phyloP scores from a whole-genome alignment of 225 moss, liverwort and hornwort genomes.

The Takakia lepidozioides region DNA sequence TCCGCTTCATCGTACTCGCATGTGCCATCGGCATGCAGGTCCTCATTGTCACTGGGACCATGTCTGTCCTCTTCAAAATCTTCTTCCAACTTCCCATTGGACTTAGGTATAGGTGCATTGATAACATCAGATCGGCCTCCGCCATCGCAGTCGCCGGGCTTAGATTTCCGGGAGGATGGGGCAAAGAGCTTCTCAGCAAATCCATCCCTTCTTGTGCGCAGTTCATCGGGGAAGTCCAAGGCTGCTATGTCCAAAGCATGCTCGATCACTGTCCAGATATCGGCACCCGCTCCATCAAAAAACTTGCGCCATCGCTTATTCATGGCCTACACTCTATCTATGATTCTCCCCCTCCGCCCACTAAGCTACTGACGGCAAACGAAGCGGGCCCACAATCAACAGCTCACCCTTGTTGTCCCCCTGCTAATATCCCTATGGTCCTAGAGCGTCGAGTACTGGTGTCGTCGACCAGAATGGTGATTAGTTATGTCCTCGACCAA shows the following conservation, averaged over 20 bases:
- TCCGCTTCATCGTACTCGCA: slow-evolving; percentile 54
- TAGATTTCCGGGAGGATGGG: slow-evolving; percentile 22
- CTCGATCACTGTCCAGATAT: slow-evolving; percentile 62
- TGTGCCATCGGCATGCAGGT: slow-evolving; percentile 19
- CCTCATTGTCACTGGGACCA: slow-evolving; percentile 48
- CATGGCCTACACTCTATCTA: slow-evolving; percentile 18
- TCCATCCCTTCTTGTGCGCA: slow-evolving; percentile 63
- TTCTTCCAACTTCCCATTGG: slow-evolving; percentile 32
- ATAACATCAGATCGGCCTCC: slow-evolving; percentile 9
- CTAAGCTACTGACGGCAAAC: slow-evolving; percentile 18
- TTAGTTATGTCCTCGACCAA: too few species aligned
- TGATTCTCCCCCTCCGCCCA: slow-evolving; percentile 10
- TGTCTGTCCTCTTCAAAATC: slow-evolving; percentile 21
- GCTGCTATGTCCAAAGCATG: slow-evolving; percentile 59
- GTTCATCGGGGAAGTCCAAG: slow-evolving; percentile 56
- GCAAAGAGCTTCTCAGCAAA: slow-evolving; percentile 70
- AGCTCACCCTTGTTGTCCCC: background rate
- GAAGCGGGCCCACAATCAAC: slow-evolving; percentile 10
- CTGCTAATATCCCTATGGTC: too few species aligned
- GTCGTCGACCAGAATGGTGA: too few species aligned
- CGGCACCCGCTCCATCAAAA: slow-evolving; percentile 44
- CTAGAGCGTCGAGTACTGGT: too few species aligned
- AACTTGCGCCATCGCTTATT: slow-evolving; percentile 50
- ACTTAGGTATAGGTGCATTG: slow-evolving; percentile 22
- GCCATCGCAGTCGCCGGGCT: slow-evolving; percentile 2